These are phyloP conservation scores for Datura wrightii DNA, from an alignment of 257 asterid species.

Conservation along the genomic window DNA sequence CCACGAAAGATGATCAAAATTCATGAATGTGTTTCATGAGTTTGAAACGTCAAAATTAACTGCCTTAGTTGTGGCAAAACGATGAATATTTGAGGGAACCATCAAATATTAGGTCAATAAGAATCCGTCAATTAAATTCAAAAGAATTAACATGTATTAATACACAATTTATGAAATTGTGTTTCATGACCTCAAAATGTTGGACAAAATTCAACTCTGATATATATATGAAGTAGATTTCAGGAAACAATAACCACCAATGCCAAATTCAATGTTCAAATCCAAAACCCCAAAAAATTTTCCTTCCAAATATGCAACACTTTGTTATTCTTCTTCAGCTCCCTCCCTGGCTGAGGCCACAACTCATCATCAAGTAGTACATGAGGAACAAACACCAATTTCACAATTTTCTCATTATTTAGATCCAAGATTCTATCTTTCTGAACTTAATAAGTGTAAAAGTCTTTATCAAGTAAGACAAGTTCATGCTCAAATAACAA, in stretches of 20 bases:
- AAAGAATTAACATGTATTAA: too few relatives aligned
- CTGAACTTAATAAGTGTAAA: slow-evolving; percentile 39
- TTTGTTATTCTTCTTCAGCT: slow-evolving; percentile 38
- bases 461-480: slow-evolving; percentile 37
- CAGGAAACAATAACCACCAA: neutral
- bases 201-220: neutral
- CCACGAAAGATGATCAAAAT: too few relatives aligned
- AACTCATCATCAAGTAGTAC: slow-evolving; percentile 1
- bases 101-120: too few relatives aligned
- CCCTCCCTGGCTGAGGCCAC: slow-evolving; percentile 32
- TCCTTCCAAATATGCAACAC: slow-evolving; percentile 29
- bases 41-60: too few relatives aligned
- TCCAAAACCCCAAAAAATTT: slow-evolving; percentile 34
- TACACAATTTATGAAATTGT: too few relatives aligned
- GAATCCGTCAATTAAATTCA: too few relatives aligned
- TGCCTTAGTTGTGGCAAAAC: too few relatives aligned
- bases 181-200: too few relatives aligned
- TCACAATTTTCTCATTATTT: slow-evolving; percentile 30
- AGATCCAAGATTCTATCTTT: slow-evolving; percentile 40
- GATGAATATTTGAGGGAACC: too few relatives aligned
- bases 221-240: neutral
- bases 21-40: neutral
- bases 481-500: slow-evolving; percentile 48
- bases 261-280: slow-evolving; percentile 37
- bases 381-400: slow-evolving; percentile 4